Base-by-base conservation (phyloP, 2,329 filamentous ascomycete genomes). In the Metarhizium anisopliae region DNA sequence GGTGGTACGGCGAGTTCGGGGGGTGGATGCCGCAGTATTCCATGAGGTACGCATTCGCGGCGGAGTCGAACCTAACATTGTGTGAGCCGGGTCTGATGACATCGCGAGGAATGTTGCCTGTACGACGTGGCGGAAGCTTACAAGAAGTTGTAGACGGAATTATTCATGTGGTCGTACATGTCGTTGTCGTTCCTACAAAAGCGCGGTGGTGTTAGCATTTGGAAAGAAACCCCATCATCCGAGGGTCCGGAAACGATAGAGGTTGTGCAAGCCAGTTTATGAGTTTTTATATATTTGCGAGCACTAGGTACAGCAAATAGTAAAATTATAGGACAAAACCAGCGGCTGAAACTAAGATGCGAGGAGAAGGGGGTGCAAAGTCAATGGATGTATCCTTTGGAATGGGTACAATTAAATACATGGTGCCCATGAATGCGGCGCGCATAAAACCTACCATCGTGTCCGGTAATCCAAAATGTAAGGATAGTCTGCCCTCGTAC, bases 161-260 rank as follows among this genome's bases (percentile, higher is more conserved):
- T 96, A 74, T 96, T 96, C 78, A 95, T 84, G 68, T 97, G 93
- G 58, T 89, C 81, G 71, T 94, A 96, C 89, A 95, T 94, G 74
- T 96, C 91, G 68, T 95, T 95, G 72, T 96, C 91, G 69, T 83
- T 85, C 90, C 90, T 92, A 56, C 25, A 11, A 10, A n/a, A 49
- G 58, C 56, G 57, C 47, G 55, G 18, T 29, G 2, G n/a, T 25
- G 25, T 49, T 42, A 55, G 36, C 47, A 11, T 30, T 14, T 13
- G 5, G 0, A 4, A 10, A 25, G 14, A 11, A 11, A 6, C 3
- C 16, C 18, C 2, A 18, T 18, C n/a, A 45, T 14, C 14, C 14
- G 14, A 42, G n/a, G 40, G 40, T 42, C n/a, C n/a, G 40, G 16
- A 11, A n/a, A 25, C 43, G 43, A 25, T 2, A 25, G 20, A 10